Evolutionary conservation across 179 eudicot genomes (phyloP), one percentile per base, ranked within the genome.

Genomic region (Nepenthes alata): DNA sequence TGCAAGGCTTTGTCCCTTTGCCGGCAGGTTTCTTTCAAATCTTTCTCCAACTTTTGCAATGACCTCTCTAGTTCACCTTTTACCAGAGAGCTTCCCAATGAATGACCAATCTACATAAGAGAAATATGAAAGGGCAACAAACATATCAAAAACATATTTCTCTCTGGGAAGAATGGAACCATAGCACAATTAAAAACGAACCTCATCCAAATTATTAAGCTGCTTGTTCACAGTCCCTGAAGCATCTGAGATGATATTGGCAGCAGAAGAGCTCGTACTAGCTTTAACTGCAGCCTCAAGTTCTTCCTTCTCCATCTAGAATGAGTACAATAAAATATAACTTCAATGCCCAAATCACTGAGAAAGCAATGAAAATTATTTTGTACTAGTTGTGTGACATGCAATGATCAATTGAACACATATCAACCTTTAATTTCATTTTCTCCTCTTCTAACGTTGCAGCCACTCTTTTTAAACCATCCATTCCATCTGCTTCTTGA

Each of bases 1-100:
- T 86, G 93, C 55, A 77, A 67, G 67, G 95, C 89, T 75, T 85
- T 93, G 67, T 89, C 97, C 82, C 75, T 86, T 68, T 79, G 80
- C 64, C 63, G 82, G 25, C 77, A 55, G 11, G 89, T 64, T 64
- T 78, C 94, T 70, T 82, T 83, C 74, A 93, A 75, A 53, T 89
- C 94, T 65, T 78, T 85, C 81, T 87, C 87, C 72, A 80, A 48
- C 60, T 73, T 85, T 48, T 57, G 78, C 61, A 87, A 67, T 15
- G 87, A 77, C 11, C 64, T 74, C 70, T 81, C 83, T 80, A 89
- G 71, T 73, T 83, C 84, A 61, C 81, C 81, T 74, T 80, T 85
- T 13, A 68, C 88, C 41, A 85, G 78, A 59, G 75, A 87, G 72
- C 65, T 76, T 60, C 72, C 70, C 37, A 67, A 35, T 61, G 75